Evolutionary conservation across 495 filamentous ascomycete genomes (phyloP), one percentile per base, ranked within the genome.

Genomic region (Mycothermus thermophilus): DNA sequence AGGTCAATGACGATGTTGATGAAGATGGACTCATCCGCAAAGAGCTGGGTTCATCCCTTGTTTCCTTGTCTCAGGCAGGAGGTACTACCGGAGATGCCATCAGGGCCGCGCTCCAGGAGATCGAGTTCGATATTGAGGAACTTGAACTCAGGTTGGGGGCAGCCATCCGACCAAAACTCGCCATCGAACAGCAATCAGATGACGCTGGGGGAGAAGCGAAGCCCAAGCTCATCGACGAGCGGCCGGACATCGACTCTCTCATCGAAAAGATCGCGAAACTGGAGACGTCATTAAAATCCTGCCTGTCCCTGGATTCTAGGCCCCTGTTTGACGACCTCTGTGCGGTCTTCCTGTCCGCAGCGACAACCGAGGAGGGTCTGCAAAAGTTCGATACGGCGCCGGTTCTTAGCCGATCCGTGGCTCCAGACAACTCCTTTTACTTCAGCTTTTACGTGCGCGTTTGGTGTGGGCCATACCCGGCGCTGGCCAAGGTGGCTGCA

Each of bases 401-500:
- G 11, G 59, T 78, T 25, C 62, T 87, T 19, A 63, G 66, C 21
- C 73, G 67, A 30, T 43, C 66, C 5, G 49, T 61, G 16, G 76
- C 72, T 0, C 54, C 63, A 11, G 64, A 72, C 30, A 66, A 74
- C 2, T 69, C 77, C 7, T 69, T 83, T 25, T 80, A 79, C 37
- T 51, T 87, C 47, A 80, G 77, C 3, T 88, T 95, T 51, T 77
- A 87, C 37, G 62, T 75, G 36, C 66, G 74, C 25, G 66, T 84
- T 13, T 82, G 84, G 72, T 82, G 78, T 37, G 72, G 79, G 0
- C 64, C 68, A 10, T 75, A 75, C 41, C 79, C 83, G 18, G 71
- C 68, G 12, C 56, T 77, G 26, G 77, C 74, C 10, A 72, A 79
- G 41, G 63, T 66, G 17, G 68, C 75, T 13, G 85, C 86, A 3